These are phyloP conservation scores for Heritiera fomes DNA, from an alignment of 345 rosid species.

Conservation along the genomic window DNA sequence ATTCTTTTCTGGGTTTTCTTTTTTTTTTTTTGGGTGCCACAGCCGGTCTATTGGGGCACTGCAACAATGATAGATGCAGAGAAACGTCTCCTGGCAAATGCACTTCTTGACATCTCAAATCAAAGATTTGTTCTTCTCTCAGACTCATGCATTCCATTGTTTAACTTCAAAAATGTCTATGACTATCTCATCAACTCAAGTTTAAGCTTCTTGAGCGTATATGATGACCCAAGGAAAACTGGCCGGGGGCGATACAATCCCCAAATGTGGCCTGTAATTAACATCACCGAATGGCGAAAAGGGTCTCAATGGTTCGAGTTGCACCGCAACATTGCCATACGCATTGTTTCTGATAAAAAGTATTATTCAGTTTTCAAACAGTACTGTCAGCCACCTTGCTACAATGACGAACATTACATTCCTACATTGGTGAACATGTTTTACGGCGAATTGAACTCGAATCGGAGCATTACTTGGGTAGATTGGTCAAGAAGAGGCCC, in stretches of 20 bases:
- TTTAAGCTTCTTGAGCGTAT: slow-evolving; percentile 47
- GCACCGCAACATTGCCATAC: slow-evolving; percentile 49
- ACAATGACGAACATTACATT: slow-evolving; percentile 69
- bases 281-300: slow-evolving; percentile 67
- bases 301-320: slow-evolving; percentile 87
- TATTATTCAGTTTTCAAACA: slow-evolving; percentile 46
- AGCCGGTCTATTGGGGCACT: slow-evolving; percentile 71
- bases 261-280: slow-evolving; percentile 53
- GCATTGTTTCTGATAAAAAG: slow-evolving; percentile 44
- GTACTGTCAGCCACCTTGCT: slow-evolving; percentile 57
- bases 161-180: slow-evolving; percentile 53
- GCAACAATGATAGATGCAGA: slow-evolving; percentile 69
- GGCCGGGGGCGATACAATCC: slow-evolving; percentile 68
- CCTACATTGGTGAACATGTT: slow-evolving; percentile 56
- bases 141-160: slow-evolving; percentile 71
- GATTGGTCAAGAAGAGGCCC: slow-evolving; percentile 71
- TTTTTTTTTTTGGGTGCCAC: slow-evolving; percentile 12
- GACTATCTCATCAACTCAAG: slow-evolving; percentile 51
- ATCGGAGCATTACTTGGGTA: slow-evolving; percentile 64
- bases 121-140: slow-evolving; percentile 74
- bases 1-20: background rate
- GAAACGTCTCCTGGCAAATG: slow-evolving; percentile 67
- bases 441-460: slow-evolving; percentile 37
- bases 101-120: slow-evolving; percentile 59
- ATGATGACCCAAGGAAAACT: slow-evolving; percentile 45